A percentile compares a stretch with the other conserved stretches of the same genome.
phyloP scores from a whole-genome alignment of 257 asterid genomes.

The Lycium ferocissimum region DNA sequence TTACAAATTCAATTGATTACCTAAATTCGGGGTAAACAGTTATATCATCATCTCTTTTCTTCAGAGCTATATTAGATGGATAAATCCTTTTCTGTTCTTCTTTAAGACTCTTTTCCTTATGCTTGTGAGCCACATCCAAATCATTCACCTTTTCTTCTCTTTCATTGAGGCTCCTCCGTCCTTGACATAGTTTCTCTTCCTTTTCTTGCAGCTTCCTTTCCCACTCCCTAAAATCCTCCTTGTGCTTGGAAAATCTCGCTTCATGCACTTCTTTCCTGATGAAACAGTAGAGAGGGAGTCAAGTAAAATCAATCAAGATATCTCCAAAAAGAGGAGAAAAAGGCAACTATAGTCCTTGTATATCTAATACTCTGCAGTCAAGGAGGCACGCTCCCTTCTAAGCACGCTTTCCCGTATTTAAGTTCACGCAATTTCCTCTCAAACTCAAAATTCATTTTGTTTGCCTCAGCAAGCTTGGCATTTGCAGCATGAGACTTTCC shows the following conservation, averaged over 20 bases:
- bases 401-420: slow-evolving; percentile 73
- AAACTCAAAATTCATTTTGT: slow-evolving; percentile 68
- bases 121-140: slow-evolving; percentile 53
- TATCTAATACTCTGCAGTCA: slow-evolving; percentile 68
- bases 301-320: slow-evolving; percentile 16
- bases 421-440: slow-evolving; percentile 83
- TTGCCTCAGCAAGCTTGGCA: slow-evolving; percentile 86
- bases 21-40: no score
- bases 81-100: slow-evolving; percentile 62
- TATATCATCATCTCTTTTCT: slow-evolving; percentile 69
- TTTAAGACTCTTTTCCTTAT: slow-evolving; percentile 61
- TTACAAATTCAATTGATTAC: no score
- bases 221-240: slow-evolving; percentile 72
- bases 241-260: slow-evolving; percentile 60
- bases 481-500: slow-evolving; percentile 76
- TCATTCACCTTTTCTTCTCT: slow-evolving; percentile 73
- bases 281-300: slow-evolving; percentile 1
- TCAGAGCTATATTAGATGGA: slow-evolving; percentile 46
- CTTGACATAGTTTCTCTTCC: slow-evolving; percentile 77
- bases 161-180: slow-evolving; percentile 68
- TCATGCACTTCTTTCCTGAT: slow-evolving; percentile 80
- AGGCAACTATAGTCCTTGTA: slow-evolving; percentile 11
- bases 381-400: slow-evolving; percentile 72
- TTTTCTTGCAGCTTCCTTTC: slow-evolving; percentile 86
- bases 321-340: neutral